Percentiles rank a stretch among this genome's conserved stretches.
Evolutionary conservation across 169 alveolate species (phyloP).

Genomic region (Plasmodium coatneyi): DNA sequence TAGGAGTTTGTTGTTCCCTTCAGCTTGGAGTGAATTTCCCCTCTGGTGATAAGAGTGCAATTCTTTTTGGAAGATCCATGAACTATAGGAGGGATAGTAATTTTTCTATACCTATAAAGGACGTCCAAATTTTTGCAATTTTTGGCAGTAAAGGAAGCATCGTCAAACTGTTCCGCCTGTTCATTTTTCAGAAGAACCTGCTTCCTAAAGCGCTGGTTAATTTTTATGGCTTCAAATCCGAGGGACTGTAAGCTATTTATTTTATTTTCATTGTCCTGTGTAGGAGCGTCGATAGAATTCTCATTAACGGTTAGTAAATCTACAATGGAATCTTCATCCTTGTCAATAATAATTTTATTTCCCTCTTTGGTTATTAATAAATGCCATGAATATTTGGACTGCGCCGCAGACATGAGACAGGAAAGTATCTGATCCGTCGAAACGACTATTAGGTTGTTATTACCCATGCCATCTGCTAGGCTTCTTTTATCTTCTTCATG

Average conservation of each 20-base stretch:
- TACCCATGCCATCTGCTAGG: conserved; percentile 51
- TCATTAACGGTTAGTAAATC: conserved; percentile 93
- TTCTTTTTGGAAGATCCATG: conserved; percentile 78
- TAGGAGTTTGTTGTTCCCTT: conserved; percentile 80
- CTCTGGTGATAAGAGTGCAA: conserved; percentile 80
- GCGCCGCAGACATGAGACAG: conserved; percentile 91
- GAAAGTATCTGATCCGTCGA: conserved; percentile 92
- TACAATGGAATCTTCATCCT: conserved; percentile 92
- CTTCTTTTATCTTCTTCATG: conserved; percentile 35
- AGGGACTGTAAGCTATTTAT: conserved; percentile 90
- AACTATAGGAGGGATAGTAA: conserved; percentile 85
- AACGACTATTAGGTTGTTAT: conserved; percentile 83
- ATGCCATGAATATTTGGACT: conserved; percentile 93
- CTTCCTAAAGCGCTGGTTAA: conserved; percentile 90
- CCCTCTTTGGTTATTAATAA: conserved; percentile 88
- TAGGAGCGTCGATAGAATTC: conserved; percentile 92
- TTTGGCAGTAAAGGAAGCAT: conserved; percentile 83
- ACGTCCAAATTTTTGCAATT: conserved; percentile 85
- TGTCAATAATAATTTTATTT: conserved; percentile 89
- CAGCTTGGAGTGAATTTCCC: conserved; percentile 86
- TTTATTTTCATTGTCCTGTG: conserved; percentile 90
- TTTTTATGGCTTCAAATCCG: conserved; percentile 91
- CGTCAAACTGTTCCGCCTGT: conserved; percentile 79
- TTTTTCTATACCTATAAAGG: conserved; percentile 90
- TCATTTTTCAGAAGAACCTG: conserved; percentile 85